These are phyloP conservation scores for Eucalyptus sp. DNA, from an alignment of 345 rosid species.

Conservation along the genomic window DNA sequence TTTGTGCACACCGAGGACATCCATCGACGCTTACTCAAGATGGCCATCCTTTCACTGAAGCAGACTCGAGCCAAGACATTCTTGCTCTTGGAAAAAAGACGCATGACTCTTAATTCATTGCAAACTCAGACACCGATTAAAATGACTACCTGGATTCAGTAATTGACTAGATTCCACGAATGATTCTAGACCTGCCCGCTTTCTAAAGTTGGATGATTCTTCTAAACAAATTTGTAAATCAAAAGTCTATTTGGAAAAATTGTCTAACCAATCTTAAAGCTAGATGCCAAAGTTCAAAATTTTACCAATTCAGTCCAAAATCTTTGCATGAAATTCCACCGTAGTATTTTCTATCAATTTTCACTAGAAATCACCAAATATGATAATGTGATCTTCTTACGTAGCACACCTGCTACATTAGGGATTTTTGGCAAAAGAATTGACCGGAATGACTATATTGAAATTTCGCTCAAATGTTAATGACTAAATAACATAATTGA, in stretches of 20 bases:
- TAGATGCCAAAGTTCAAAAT: no score
- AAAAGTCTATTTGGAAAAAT: no score
- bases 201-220: neutral
- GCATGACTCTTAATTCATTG: neutral
- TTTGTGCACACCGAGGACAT: neutral
- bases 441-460: neutral
- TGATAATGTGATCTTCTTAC: no score
- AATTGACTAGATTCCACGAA: neutral
- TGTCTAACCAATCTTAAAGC: no score
- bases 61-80: neutral
- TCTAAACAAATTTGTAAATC: neutral
- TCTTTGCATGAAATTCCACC: no score
- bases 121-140: neutral
- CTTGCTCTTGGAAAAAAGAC: neutral
- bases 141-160: neutral
- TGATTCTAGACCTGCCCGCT: neutral
- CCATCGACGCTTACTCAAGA: neutral
- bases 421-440: neutral
- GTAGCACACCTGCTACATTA: neutral
- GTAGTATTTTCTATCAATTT: no score
- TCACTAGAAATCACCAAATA: accelerated
- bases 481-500: neutral
- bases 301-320: no score
- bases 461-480: neutral
- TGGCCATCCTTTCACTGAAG: neutral